These are phyloP conservation scores for Rosa hybrid DNA, from an alignment of 331 rosid species.

Conservation along the genomic window DNA sequence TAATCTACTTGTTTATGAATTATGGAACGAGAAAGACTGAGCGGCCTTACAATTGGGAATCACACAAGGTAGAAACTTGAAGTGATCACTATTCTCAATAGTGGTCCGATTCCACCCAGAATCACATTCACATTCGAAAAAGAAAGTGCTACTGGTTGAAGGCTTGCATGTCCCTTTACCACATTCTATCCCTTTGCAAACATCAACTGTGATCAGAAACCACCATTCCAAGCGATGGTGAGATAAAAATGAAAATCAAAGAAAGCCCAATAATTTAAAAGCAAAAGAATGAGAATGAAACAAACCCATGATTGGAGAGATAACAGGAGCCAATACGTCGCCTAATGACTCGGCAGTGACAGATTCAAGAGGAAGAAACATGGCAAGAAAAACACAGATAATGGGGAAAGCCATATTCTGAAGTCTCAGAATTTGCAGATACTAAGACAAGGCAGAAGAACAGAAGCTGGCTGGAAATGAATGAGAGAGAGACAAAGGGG, in stretches of 20 bases:
- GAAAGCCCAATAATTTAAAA: slow-evolving; percentile 1
- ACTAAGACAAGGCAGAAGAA: background rate
- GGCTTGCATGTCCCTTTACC: slow-evolving; percentile 83
- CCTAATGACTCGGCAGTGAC: slow-evolving; percentile 29
- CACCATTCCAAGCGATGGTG: background rate
- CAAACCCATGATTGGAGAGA: slow-evolving; percentile 66
- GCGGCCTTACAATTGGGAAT: slow-evolving; percentile 68
- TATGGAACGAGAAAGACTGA: slow-evolving; percentile 4
- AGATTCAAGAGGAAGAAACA: slow-evolving; percentile 47
- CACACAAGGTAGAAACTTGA: slow-evolving; percentile 79
- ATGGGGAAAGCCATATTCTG: slow-evolving; percentile 47
- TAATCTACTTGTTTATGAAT: background rate
- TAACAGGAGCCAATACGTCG: slow-evolving; percentile 53
- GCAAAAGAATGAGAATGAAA: slow-evolving; percentile 1
- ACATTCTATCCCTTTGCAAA: slow-evolving; percentile 65
- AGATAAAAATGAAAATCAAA: background rate
- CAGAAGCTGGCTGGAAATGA: background rate
- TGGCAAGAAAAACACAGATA: slow-evolving; percentile 26
- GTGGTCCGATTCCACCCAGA: slow-evolving; percentile 69
- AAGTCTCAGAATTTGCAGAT: background rate
- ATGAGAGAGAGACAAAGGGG: background rate
- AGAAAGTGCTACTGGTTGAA: slow-evolving; percentile 48
- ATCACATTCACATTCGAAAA: slow-evolving; percentile 71
- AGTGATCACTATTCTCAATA: slow-evolving; percentile 25
- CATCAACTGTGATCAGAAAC: slow-evolving; percentile 48